Percentiles rank a stretch among this genome's conserved stretches.
Conservation (phyloP, 2,329 filamentous ascomycete genomes). For the Reticulascus tulasneorum region DNA sequence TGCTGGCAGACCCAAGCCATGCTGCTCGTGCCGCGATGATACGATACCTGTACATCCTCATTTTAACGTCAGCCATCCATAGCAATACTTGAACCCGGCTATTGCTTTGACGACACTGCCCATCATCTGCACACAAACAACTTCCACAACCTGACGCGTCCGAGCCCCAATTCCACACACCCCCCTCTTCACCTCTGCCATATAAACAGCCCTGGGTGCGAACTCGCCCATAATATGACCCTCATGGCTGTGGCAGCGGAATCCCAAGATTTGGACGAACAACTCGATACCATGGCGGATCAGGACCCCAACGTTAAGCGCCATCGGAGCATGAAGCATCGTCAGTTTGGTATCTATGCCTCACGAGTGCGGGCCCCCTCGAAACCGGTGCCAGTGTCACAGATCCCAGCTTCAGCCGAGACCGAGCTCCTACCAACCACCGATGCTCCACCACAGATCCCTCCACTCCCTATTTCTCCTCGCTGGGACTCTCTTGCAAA, state of each 20-base stretch:
- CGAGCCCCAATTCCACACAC: neutral
- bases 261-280: slow-evolving; percentile 8
- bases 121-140: too few relatives aligned
- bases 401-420: slow-evolving; percentile 12
- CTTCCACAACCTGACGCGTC: neutral
- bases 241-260: slow-evolving; percentile 16
- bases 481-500: slow-evolving; percentile 43
- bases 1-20: too few relatives aligned
- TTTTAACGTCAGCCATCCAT: too few relatives aligned
- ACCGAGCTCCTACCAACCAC: slow-evolving; percentile 13
- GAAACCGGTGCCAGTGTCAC: slow-evolving; percentile 13
- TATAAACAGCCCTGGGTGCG: slow-evolving; percentile 9
- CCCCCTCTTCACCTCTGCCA: slow-evolving; percentile 9
- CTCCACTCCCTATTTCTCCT: slow-evolving; percentile 31
- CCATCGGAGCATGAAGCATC: slow-evolving; percentile 12
- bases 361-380: slow-evolving; percentile 10
- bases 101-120: neutral
- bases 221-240: slow-evolving; percentile 12
- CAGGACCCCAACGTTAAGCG: slow-evolving; percentile 10
- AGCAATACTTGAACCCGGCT: too few relatives aligned
- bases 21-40: too few relatives aligned
- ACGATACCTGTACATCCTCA: too few relatives aligned
- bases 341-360: slow-evolving; percentile 16
- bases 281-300: slow-evolving; percentile 7
- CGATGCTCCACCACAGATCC: slow-evolving; percentile 21